Evolutionary conservation across 805 yeast genomes (phyloP), one percentile per base, ranked within the genome.

Genomic region (Kodamaea laetipori): DNA sequence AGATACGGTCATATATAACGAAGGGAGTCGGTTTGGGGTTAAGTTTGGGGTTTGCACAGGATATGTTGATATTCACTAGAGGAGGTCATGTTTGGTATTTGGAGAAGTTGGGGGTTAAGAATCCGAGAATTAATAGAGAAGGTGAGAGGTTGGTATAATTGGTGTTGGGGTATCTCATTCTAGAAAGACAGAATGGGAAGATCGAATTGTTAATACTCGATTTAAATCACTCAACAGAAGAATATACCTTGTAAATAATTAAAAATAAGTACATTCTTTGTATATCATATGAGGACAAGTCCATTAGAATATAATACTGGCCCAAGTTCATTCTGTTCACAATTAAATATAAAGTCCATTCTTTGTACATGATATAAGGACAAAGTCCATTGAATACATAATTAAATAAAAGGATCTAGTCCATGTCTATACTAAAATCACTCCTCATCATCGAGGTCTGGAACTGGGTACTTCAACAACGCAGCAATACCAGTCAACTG

Each of bases 401-500:
- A n/a, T 5, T 12, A 30, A 12, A 15, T 30, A 30, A 30, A n/a
- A 27, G 24, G 24, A 15, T 12, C 9, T 13, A 28, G 18, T 28
- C 15, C 12, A 15, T 9, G 18, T 28, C 8, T 28, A 7, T n/a
- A 13, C 15, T 7, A 12, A 36, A 13, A 13, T 7, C 9, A 18
- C 34, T 73, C 78, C 4, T 71, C 74, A 12, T 85, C 95, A 30
- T 85, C 77, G 45, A 82, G 75, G 39, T 87, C 95, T 0, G 86
- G 88, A 4, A 90, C 67, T 0, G 97, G 95, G 58, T 85, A 94
- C 48, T 81, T 82, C 50, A 90, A 69, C 28, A 92, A 76, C 43
- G 88, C 94, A 0, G 97, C 99, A 21, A 90, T 78, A 43, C 98
- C 99, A 0, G 97, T 87, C 50, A 94, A 73, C 52, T 84, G 88